These are phyloP conservation scores for Fusarium globosum DNA, from an alignment of 2,329 filamentous ascomycete species.

Conservation along the genomic window DNA sequence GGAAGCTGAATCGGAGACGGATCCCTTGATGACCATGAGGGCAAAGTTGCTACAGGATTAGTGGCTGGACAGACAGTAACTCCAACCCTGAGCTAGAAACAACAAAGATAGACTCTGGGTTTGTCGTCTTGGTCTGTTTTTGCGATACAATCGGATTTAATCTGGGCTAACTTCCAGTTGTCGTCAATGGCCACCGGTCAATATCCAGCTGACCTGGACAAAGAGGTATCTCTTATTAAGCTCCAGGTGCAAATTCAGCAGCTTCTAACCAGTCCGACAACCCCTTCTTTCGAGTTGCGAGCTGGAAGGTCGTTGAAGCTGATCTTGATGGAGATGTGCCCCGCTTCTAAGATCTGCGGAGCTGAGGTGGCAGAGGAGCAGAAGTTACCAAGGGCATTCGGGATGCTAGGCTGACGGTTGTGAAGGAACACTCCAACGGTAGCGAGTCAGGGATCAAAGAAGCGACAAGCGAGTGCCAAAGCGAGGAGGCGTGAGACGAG, in stretches of 20 bases:
- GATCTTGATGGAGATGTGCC: conserved; percentile 31
- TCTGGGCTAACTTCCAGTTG: conserved; percentile 2
- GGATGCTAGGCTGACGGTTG: conserved; percentile 20
- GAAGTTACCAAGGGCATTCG: conserved; percentile 18
- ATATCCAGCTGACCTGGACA: not conserved
- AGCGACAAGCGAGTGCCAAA: conserved; percentile 49
- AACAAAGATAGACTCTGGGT: conserved; percentile 3
- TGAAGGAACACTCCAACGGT: conserved; percentile 15
- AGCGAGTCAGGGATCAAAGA: conserved; percentile 31
- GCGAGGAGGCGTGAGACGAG: conserved; percentile 58
- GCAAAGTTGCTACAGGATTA: conserved; percentile 44
- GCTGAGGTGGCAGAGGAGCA: conserved; percentile 34
- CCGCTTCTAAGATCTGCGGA: conserved; percentile 40
- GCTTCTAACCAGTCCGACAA: conserved; percentile 11
- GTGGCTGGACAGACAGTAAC: conserved; percentile 28
- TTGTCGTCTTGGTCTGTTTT: not conserved
- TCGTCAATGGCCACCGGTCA: conserved; percentile 10
- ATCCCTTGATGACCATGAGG: conserved; percentile 66
- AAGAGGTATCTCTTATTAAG: not conserved
- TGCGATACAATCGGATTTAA: conserved; percentile 8
- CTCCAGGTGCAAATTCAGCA: not conserved
- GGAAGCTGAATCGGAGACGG: conserved; percentile 56
- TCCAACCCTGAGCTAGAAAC: conserved; percentile 29
- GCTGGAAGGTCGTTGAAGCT: conserved; percentile 25
- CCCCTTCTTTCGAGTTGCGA: conserved; percentile 13